Evolutionary conservation across 768 basidiomycete species (phyloP), one percentile per base, ranked within the genome.

Genomic region (Tephrocybe rancida): DNA sequence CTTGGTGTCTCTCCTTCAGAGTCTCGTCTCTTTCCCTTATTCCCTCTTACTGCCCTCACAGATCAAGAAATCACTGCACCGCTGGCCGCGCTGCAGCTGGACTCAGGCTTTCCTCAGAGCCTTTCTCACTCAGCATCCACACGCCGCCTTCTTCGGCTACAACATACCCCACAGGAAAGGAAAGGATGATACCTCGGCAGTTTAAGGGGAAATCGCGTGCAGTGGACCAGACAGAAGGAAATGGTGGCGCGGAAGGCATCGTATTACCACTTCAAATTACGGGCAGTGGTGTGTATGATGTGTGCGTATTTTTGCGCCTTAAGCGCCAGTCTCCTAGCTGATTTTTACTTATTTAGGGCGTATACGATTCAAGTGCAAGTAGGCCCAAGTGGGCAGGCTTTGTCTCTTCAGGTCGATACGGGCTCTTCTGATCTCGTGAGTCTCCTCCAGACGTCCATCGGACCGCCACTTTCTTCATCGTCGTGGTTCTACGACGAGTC

Each of bases 401-500:
- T 87, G 21, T 83, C 80, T 5, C 69, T 92, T 2, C 89, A 91
- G 63, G 79, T 92, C 32, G 90, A 93, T 61, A 90, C 87, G 0
- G 91, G 91, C 25, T 92, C 91, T 0, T 88, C 88, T 0, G 90
- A 93, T 70, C 74, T 90, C 22, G 89, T 90, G 53, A 60, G 82
- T 73, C 34, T 42, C 30, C 49, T n/a, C n/a, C n/a, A n/a, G n/a
- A n/a, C n/a, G n/a, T n/a, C n/a, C n/a, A n/a, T n/a, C n/a, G n/a
- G n/a, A n/a, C n/a, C n/a, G n/a, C n/a, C n/a, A n/a, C n/a, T n/a
- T n/a, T n/a, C 14, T 37, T 37, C 16, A 5, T 37, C 35, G 7
- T n/a, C n/a, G n/a, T n/a, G n/a, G n/a, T n/a, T n/a, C n/a, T n/a
- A n/a, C n/a, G n/a, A n/a, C n/a, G n/a, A n/a, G n/a, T n/a, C n/a